A percentile compares a stretch with the other conserved stretches of the same genome.
These are phyloP conservation scores for Heliamphora exappendiculata DNA, from an alignment of 148 eudicot genomes.

Conservation along the genomic window DNA sequence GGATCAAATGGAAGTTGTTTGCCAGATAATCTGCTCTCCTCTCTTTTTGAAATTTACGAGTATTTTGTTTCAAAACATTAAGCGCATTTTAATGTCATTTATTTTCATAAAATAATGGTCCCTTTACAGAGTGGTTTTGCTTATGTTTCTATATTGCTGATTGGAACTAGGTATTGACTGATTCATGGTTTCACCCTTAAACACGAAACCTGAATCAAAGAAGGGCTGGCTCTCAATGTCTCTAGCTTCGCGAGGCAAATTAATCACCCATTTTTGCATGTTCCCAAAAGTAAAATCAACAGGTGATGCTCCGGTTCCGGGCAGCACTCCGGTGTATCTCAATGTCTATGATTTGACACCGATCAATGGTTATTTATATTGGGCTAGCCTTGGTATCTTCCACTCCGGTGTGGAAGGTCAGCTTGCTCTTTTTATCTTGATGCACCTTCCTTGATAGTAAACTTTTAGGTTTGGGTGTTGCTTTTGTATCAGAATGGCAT, in stretches of 20 bases:
- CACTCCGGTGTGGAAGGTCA: too few relatives aligned
- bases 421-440: conserved; percentile 5
- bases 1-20: background rate
- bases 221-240: too few relatives aligned
- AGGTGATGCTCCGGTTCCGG: too few relatives aligned
- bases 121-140: background rate
- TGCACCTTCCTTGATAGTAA: background rate
- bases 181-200: conserved; percentile 26
- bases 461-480: background rate
- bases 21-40: background rate
- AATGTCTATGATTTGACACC: too few relatives aligned
- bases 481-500: background rate
- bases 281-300: too few relatives aligned
- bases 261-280: too few relatives aligned
- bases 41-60: background rate
- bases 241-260: too few relatives aligned
- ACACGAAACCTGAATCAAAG: too few relatives aligned
- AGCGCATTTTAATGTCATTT: background rate
- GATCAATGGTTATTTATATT: too few relatives aligned
- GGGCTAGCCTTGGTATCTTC: too few relatives aligned
- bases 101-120: background rate
- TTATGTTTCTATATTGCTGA: conserved; percentile 26
- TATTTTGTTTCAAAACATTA: background rate
- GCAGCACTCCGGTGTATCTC: too few relatives aligned
- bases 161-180: conserved; percentile 30